Evolutionary conservation across 257 asterid genomes (phyloP), one percentile per base, ranked within the genome.

Genomic region (Jaltomata sinuosa): DNA sequence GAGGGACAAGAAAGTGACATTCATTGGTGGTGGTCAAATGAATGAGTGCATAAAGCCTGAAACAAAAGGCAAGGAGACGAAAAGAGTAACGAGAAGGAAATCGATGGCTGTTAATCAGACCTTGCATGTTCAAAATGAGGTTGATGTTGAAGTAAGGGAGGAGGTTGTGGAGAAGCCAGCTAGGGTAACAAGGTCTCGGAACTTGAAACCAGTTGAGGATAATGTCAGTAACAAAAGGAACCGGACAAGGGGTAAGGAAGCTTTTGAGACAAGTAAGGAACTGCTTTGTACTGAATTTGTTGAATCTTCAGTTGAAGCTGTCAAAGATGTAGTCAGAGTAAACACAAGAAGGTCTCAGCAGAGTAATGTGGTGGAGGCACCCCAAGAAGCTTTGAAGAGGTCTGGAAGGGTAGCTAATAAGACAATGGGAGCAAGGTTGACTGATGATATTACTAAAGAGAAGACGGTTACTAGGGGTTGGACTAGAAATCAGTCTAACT

Each of bases 141-240:
- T 68, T 72, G 72, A 2, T 79, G 85, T 52, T 8, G 84, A 68
- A 84, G 64, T 80, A 71, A 40, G 31, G 16, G 86, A 87, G 59
- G 85, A 86, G 54, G 67, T 86, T 61, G 86, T 71, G 87, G 85
- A 87, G 64, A 49, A 77, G 62, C 82, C 82, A 49, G 62, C 62
- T 47, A 62, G 42, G 64, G 47, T 83, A 64, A 87, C 91, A 16
- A 85, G 92, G 90, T 82, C 91, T 31, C 82, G 87, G 71, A 62
- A 86, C 69, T 80, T 81, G 87, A 85, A 65, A 68, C 40, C 83
- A 85, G 61, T 53, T 27, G 90, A 87, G 80, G 87, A 45, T 47
- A 67, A 83, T 84, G 54, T 36, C 21, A 36, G 27, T 40, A 81
- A 78, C 88, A 87, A 54, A 45, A 86, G 84, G 78, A 83, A 67